These are phyloP conservation scores for Cladosporium oxysporum DNA, from an alignment of 2,329 filamentous ascomycete species.

Conservation along the genomic window DNA sequence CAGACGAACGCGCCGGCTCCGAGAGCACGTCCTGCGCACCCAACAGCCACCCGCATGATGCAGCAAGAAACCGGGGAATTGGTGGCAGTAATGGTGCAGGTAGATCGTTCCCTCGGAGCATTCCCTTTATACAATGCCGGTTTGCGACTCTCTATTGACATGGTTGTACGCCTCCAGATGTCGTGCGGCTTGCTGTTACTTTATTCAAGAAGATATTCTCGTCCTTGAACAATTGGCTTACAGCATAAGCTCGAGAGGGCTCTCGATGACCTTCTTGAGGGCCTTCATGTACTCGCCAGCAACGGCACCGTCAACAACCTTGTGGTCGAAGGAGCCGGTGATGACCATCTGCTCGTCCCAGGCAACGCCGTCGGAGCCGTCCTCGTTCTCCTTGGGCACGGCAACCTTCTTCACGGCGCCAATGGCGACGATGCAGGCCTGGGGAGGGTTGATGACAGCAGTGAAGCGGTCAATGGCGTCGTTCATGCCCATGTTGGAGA, in stretches of 20 bases:
- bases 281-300: conserved; percentile 96
- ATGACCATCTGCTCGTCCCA: conserved; percentile 98
- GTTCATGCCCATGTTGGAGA: conserved; percentile 99
- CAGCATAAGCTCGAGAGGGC: conserved; percentile 90
- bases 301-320: conserved; percentile 94
- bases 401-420: conserved; percentile 96
- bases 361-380: conserved; percentile 69
- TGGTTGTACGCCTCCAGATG: conserved; percentile 1
- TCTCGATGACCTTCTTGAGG: conserved; percentile 97
- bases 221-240: conserved; percentile 46
- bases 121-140: conserved; percentile 13
- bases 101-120: background rate
- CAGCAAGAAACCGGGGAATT: background rate
- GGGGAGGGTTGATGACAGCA: conserved; percentile 97
- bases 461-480: conserved; percentile 93
- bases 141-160: conserved; percentile 5
- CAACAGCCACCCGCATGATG: background rate
- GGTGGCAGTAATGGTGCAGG: background rate
- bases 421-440: conserved; percentile 91
- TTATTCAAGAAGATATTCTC: conserved; percentile 10
- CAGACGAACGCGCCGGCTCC: conserved; percentile 12
- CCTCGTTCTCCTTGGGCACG: conserved; percentile 79
- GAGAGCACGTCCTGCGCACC: background rate
- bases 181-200: background rate
- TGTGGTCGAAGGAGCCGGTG: conserved; percentile 97